Evolutionary conservation across 2,329 filamentous ascomycete species (phyloP).

Genomic region (Aspergillus viridinutans): DNA sequence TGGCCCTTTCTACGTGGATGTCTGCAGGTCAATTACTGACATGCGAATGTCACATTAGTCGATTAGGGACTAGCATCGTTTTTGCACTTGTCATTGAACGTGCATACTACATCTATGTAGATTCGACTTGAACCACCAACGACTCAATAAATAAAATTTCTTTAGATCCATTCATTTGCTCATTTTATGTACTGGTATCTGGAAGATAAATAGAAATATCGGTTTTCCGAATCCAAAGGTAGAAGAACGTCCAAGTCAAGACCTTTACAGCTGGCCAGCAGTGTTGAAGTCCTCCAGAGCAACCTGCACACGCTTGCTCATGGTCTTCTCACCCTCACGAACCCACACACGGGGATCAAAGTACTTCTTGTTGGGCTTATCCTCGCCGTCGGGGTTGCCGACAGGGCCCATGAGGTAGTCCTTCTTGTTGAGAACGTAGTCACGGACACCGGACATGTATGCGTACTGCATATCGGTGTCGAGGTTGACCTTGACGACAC

Average conservation of each 20-base stretch:
- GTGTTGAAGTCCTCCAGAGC: slow-evolving; percentile 92
- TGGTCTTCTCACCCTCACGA: slow-evolving; percentile 90
- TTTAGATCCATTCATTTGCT: background rate
- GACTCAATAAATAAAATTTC: background rate
- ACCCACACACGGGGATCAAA: slow-evolving; percentile 92
- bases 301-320: slow-evolving; percentile 73
- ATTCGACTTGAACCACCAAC: background rate
- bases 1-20: background rate
- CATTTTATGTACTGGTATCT: slow-evolving; percentile 18
- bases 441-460: slow-evolving; percentile 86
- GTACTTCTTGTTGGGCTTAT: slow-evolving; percentile 99
- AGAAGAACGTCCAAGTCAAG: background rate
- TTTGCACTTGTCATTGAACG: no score
- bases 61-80: background rate
- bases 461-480: slow-evolving; percentile 97
- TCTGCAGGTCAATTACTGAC: background rate
- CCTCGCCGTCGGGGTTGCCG: slow-evolving; percentile 89
- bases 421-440: slow-evolving; percentile 92
- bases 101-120: background rate
- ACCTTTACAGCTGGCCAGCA: slow-evolving; percentile 66
- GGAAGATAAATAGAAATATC: background rate
- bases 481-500: slow-evolving; percentile 99
- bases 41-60: background rate
- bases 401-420: slow-evolving; percentile 84
- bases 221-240: slow-evolving; percentile 1